A percentile compares a stretch with the other conserved stretches of the same genome.
Conservation (phyloP, 2,329 filamentous ascomycete genomes). For the Aspergillus spinulosporus region DNA sequence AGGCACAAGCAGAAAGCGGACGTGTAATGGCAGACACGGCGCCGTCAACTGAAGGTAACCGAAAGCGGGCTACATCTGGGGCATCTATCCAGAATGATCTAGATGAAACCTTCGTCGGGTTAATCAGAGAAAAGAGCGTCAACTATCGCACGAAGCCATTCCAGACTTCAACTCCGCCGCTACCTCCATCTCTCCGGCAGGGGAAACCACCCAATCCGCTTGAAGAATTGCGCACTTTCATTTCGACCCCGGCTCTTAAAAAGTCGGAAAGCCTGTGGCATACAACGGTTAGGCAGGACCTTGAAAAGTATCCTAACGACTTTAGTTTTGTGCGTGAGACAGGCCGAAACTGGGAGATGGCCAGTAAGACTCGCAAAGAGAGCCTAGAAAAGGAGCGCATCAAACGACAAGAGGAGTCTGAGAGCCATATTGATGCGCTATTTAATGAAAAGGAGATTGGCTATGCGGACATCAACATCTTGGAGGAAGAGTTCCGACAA, state of each 20-base stretch:
- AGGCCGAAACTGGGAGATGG: conserved; percentile 49
- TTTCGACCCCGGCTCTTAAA: conserved; percentile 36
- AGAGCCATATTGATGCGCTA: conserved; percentile 54
- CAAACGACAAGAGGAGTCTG: conserved; percentile 53
- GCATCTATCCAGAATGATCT: conserved; percentile 32
- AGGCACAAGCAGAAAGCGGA: conserved; percentile 47
- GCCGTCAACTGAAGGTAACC: conserved; percentile 10
- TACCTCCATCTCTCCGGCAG: conserved; percentile 36
- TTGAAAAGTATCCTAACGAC: conserved; percentile 41
- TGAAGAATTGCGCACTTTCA: conserved; percentile 38
- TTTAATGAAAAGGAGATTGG: conserved; percentile 60
- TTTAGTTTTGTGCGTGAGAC: conserved; percentile 48
- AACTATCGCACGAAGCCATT: conserved; percentile 36
- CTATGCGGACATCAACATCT: conserved; percentile 56
- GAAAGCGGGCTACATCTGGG: conserved; percentile 20
- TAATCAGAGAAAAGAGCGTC: conserved; percentile 49
- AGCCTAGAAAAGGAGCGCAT: conserved; percentile 51
- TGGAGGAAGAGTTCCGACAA: conserved; percentile 58
- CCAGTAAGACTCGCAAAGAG: conserved; percentile 45
- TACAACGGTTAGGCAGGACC: conserved; percentile 32
- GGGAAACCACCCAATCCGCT: conserved; percentile 29
- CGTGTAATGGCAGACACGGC: conserved; percentile 42
- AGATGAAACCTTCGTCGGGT: conserved; percentile 50
- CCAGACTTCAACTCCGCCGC: conserved; percentile 28
- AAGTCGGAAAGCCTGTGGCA: conserved; percentile 37